Base-by-base conservation (phyloP, 441 rosid species). In the Jatropha podagrica region DNA sequence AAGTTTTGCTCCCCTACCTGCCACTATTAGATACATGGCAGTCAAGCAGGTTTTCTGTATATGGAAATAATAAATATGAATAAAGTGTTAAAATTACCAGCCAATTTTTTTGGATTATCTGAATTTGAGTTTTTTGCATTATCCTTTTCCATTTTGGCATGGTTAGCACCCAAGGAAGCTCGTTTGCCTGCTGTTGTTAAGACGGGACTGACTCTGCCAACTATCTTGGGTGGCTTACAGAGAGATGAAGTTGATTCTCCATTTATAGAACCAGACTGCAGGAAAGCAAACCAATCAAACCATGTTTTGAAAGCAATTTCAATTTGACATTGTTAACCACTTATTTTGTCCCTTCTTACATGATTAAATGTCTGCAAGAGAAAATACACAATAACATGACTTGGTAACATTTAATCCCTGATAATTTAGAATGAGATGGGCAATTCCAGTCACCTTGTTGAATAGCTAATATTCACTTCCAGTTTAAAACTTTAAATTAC, bases 1-100 rank as follows among this genome's bases (percentile, higher is more conserved):
- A 78, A 70, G 42, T 83, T 88, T 91, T 48, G 84, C 78, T 77
- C 83, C 84, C 81, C 87, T 87, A 76, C 88, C 92, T 91, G 88
- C 81, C 82, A 69, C 78, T 56, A 44, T 74, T 38, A 72, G 72
- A 67, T 75, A 69, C 60, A 65, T 38, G 7, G 51, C 51, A 71
- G 65, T 62, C 74, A 70, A 75, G 52, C 27, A 67, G 59, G 58
- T 26, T 69, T 18, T 18, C 20, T 74, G 23, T 67, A 38, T 8
- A 67, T 65, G 41, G 20, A 73, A 65, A 65, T 66, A 75, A 23
- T 66, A 72, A 67, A 76, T 79, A 23, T 26, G 27, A 48, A 70
- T 23, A 42, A 15, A 69, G 40, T 20, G 59, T 41, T 69, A 26
- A 65, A 78, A 75, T 79, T 75, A 93, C 93, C 87, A 11, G 80